Percentiles rank a stretch among this genome's conserved stretches.
These are phyloP conservation scores for Phascolomyces articulosus DNA, from an alignment of 371 early-diverging fungal species.

Conservation along the genomic window DNA sequence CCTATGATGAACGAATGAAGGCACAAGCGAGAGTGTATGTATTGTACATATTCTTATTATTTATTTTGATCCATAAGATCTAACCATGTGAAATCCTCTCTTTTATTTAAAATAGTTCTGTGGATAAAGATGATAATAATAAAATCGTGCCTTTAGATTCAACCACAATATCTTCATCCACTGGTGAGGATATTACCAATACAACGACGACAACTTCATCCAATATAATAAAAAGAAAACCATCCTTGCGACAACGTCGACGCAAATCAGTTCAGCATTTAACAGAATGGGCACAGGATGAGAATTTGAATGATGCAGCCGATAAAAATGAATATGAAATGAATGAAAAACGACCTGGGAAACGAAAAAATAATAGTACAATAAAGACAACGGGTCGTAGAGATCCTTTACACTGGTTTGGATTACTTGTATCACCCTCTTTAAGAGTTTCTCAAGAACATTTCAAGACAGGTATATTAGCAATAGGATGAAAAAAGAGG, in stretches of 20 bases:
- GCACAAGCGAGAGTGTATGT: slow-evolving; percentile 45
- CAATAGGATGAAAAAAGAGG: not conserved
- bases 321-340: slow-evolving; percentile 20
- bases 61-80: not conserved
- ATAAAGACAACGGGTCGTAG: slow-evolving; percentile 23
- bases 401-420: slow-evolving; percentile 71
- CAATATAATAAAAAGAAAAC: slow-evolving; percentile 12
- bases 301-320: slow-evolving; percentile 13
- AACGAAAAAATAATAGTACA: not conserved
- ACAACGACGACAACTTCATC: slow-evolving; percentile 8
- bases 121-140: slow-evolving; percentile 1
- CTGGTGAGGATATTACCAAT: not conserved
- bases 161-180: not conserved
- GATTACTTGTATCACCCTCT: slow-evolving; percentile 62
- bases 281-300: slow-evolving; percentile 25
- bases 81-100: slow-evolving; percentile 1
- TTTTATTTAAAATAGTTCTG: not conserved
- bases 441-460: slow-evolving; percentile 55
- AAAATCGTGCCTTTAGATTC: not conserved
- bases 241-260: slow-evolving; percentile 15
- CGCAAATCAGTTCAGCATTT: slow-evolving; percentile 11
- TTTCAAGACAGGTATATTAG: slow-evolving; percentile 39
- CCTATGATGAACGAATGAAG: slow-evolving; percentile 61
- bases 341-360: slow-evolving; percentile 18
- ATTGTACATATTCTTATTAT: not conserved